phyloP scores from a whole-genome alignment of 352 stramenopile genomes.

The Phytophthora crassamura region DNA sequence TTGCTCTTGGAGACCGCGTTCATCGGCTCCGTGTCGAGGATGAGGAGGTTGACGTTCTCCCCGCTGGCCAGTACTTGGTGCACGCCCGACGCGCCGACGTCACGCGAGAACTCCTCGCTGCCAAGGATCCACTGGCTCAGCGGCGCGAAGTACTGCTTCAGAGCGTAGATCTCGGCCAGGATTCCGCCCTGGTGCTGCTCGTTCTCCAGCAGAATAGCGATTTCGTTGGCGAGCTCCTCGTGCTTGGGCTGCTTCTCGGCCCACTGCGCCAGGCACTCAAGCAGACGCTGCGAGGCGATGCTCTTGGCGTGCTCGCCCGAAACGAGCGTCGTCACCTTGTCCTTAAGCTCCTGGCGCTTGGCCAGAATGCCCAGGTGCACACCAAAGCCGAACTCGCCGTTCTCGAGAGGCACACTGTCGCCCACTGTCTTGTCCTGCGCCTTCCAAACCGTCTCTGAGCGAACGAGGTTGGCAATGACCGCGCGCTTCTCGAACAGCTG shows the following conservation, averaged over 20 bases:
- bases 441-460: conserved; percentile 74
- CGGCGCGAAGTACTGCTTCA: conserved; percentile 70
- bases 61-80: conserved; percentile 78
- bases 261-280: conserved; percentile 59
- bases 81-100: conserved; percentile 72
- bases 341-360: conserved; percentile 74
- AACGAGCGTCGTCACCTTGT: conserved; percentile 63
- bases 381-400: conserved; percentile 78
- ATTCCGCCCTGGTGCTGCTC: conserved; percentile 56
- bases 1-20: conserved; percentile 67
- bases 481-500: conserved; percentile 77
- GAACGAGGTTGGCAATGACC: conserved; percentile 77
- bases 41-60: conserved; percentile 81
- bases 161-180: conserved; percentile 52
- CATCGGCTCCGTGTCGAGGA: conserved; percentile 80
- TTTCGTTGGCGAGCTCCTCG: conserved; percentile 70
- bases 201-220: conserved; percentile 66
- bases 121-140: conserved; percentile 84
- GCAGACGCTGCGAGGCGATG: conserved; percentile 53
- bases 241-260: conserved; percentile 57
- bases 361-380: conserved; percentile 72
- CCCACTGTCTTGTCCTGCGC: conserved; percentile 44
- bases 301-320: conserved; percentile 27
- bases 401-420: conserved; percentile 56
- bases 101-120: conserved; percentile 78